Conservation (phyloP, 1,139 yeast species). For the Candida sanyaensis region DNA sequence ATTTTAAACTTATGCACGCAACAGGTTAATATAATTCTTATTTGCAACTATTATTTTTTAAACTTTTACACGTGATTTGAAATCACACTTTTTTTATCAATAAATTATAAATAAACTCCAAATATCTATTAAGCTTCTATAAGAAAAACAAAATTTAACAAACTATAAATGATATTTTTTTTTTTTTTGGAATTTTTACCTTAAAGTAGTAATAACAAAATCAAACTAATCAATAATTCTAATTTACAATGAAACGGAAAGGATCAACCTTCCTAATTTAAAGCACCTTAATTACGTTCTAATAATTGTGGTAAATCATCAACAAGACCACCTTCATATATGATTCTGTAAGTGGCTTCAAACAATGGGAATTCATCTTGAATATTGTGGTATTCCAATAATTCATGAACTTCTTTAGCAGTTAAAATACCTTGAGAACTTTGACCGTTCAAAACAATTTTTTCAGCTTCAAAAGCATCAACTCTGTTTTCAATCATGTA, state of each 20-base stretch:
- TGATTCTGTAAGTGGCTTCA: slow-evolving; percentile 80
- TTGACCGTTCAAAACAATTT: slow-evolving; percentile 83
- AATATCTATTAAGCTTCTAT: not conserved
- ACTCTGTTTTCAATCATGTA: slow-evolving; percentile 73
- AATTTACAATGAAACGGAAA: not conserved
- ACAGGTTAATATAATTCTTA: too few species aligned
- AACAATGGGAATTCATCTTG: slow-evolving; percentile 82
- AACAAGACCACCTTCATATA: slow-evolving; percentile 69
- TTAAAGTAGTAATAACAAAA: not conserved
- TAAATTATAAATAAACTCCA: not conserved
- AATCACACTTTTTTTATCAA: not conserved
- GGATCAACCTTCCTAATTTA: slow-evolving; percentile 1
- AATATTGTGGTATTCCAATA: slow-evolving; percentile 62
- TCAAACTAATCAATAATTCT: slow-evolving; percentile 2
- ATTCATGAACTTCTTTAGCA: slow-evolving; percentile 84
- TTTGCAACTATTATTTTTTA: too few species aligned
- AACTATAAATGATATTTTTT: not conserved
- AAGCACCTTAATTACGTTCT: slow-evolving; percentile 28
- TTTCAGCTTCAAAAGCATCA: slow-evolving; percentile 78
- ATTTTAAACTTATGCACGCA: too few species aligned
- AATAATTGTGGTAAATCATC: slow-evolving; percentile 63
- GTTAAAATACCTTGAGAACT: slow-evolving; percentile 93
- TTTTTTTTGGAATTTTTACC: not conserved
- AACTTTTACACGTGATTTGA: too few species aligned
- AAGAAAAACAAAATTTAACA: not conserved